Percentiles rank a stretch among this genome's conserved stretches.
These are phyloP conservation scores for Pseudogymnoascus sp. DNA, from an alignment of 2,329 filamentous ascomycete genomes.

Conservation along the genomic window DNA sequence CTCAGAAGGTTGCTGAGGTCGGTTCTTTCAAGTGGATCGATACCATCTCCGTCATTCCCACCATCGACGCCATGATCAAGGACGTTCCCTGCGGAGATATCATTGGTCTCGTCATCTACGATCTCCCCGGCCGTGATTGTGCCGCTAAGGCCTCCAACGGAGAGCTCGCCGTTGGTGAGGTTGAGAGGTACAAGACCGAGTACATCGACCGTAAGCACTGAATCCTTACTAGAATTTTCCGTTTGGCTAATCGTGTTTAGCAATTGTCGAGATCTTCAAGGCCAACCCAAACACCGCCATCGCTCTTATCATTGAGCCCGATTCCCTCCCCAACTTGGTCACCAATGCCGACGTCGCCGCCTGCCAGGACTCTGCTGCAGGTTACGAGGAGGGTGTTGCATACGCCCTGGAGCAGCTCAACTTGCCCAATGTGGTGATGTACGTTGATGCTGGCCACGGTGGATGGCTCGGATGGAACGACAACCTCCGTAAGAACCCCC, in stretches of 20 bases:
- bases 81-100: conserved; percentile 40
- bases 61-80: conserved; percentile 40
- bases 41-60: conserved; percentile 41
- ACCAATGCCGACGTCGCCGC: conserved; percentile 47
- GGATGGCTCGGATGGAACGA: conserved; percentile 53
- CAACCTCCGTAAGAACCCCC: conserved; percentile 35
- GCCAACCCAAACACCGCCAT: conserved; percentile 20
- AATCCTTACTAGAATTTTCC: conserved; percentile 34
- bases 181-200: conserved; percentile 44
- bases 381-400: conserved; percentile 43
- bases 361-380: conserved; percentile 40
- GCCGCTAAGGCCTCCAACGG: conserved; percentile 50
- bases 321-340: conserved; percentile 52
- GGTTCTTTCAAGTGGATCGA: conserved; percentile 48
- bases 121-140: conserved; percentile 53
- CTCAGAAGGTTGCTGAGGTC: conserved; percentile 35
- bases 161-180: conserved; percentile 46
- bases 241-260: conserved; percentile 39
- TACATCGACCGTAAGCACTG: conserved; percentile 44
- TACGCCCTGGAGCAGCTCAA: conserved; percentile 47
- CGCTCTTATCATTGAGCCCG: conserved; percentile 40
- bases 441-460: conserved; percentile 50
- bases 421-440: conserved; percentile 51
- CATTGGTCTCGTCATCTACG: conserved; percentile 45
- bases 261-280: conserved; percentile 24